Base-by-base conservation (phyloP, 139 green algal genomes). In the Volvox africanus region DNA sequence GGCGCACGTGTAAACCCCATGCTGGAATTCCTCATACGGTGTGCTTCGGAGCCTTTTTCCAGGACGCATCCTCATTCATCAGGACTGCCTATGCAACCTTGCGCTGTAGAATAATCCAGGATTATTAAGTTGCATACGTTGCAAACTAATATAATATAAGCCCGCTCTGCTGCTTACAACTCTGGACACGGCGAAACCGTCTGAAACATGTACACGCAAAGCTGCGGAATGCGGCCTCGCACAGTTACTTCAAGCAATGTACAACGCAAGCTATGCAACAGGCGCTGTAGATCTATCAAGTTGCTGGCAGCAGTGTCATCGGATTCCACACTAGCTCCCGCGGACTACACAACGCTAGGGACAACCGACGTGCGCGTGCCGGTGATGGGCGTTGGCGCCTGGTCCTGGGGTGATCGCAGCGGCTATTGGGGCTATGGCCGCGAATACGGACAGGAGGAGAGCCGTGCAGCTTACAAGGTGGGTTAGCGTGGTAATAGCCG, bases 341-440 rank as follows among this genome's bases (percentile, higher is more conserved):
- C 30, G 13, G 92, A 95, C 80, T 89, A 83, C 5, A 86, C 92
- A 65, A 89, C 93, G 62, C 89, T 95, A 36, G 94, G 94, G 50
- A 92, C 89, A 84, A 85, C 78, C 9, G 12, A 44, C 1, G 19
- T 88, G 0, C 65, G 16, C 67, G 94, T 97, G 62, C 92, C 92
- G 20, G 77, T 94, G 18, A 76, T 98, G n/a, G 96, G 97, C 28
- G 92, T 98, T 37, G 97, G 97, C 6, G 97, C 95, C 0, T 98
- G 97, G 97, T 94, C 81, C 3, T 98, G 96, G 96, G 96, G 96
- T 20, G 97, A 98, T 80, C 80, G 94, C 11, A 92, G 55, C 61
- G 90, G 93, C 2, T 98, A 97, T 91, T 98, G 96, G 96, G 94
- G 91, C 9, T 94, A 95, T 67, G 93, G 93, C 18, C 89, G 87